Evolutionary conservation across 2,329 filamentous ascomycete genomes (phyloP), one percentile per base, ranked within the genome.

Genomic region (Ceratocystis diversiconidia): DNA sequence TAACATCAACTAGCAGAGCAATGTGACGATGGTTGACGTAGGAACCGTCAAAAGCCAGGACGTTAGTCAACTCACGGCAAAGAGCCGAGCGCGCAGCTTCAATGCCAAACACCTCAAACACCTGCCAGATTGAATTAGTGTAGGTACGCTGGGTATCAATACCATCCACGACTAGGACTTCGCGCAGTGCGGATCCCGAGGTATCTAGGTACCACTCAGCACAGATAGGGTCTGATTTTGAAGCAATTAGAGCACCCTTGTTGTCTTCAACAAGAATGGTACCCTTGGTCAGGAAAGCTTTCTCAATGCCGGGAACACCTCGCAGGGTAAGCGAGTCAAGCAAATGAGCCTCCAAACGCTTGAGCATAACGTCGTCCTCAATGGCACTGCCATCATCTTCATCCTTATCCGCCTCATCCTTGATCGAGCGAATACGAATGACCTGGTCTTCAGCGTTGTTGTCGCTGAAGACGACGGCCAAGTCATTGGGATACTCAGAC

Each of bases 21-120:
- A 99, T 85, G 79, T 99, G 94, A 72, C 94, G 91, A 78, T 97
- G 91, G 75, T 99, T 99, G 82, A 99, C 94, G 75, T 99, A 99
- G 15, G 94, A 97, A 83, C 95, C 95, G 74, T 97, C 94, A 74
- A 99, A 99, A 30, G 94, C 92, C 78, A 99, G 78, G 73, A 99
- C 94, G 72, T 90, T 86, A 36, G 88, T 90, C 80, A 99, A 77
- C 74, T 99, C 95, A 68, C 88, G 86, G 70, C 96, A 85, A 66
- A 99, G 80, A 64, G 92, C 89, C 61, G 88, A 85, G 72, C 94
- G 88, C 68, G 91, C 91, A 70, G 91, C 95, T 74, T 99, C 94
- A 69, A 99, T 99, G 73, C 94, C 94, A 69, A 99, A 94, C 8
- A 96, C 90, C 70, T 92, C 88, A 57, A 96, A 88, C 71, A 96